phyloP scores from a whole-genome alignment of 2,329 filamentous ascomycete genomes.

The Fusarium musae region DNA sequence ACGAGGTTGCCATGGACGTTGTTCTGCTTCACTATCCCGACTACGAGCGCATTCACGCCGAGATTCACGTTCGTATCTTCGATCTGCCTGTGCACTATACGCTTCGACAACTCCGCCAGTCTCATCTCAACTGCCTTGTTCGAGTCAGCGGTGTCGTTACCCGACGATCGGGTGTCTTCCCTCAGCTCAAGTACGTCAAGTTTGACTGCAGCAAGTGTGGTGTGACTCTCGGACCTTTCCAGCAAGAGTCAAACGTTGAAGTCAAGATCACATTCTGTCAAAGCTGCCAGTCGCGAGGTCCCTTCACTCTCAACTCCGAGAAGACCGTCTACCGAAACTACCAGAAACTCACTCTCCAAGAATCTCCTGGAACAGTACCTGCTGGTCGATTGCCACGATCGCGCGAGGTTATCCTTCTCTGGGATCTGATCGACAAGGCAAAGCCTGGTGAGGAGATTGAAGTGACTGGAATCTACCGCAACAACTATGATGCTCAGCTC shows the following conservation, averaged over 20 bases:
- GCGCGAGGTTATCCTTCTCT: conserved; percentile 93
- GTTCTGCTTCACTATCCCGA: conserved; percentile 96
- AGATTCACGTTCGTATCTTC: conserved; percentile 97
- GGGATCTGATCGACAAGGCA: conserved; percentile 95
- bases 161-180: conserved; percentile 92
- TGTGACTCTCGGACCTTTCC: conserved; percentile 91
- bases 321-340: conserved; percentile 99
- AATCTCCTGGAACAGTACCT: conserved; percentile 96
- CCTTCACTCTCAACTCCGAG: conserved; percentile 95
- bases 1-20: conserved; percentile 96
- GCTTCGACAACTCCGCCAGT: conserved; percentile 91
- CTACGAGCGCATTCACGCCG: conserved; percentile 96
- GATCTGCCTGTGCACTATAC: conserved; percentile 96
- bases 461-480: conserved; percentile 95
- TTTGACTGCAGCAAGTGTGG: conserved; percentile 97
- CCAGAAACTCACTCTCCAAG: conserved; percentile 96
- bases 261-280: conserved; percentile 97
- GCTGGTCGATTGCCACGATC: conserved; percentile 93
- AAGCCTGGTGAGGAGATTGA: conserved; percentile 99
- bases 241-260: conserved; percentile 95
- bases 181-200: conserved; percentile 97
- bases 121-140: conserved; percentile 94
- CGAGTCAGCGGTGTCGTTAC: conserved; percentile 96
- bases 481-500: conserved; percentile 96
- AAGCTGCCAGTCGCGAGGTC: conserved; percentile 93